Base-by-base conservation (phyloP, 2,329 filamentous ascomycete genomes). In the Cucurbitaria berberidis region DNA sequence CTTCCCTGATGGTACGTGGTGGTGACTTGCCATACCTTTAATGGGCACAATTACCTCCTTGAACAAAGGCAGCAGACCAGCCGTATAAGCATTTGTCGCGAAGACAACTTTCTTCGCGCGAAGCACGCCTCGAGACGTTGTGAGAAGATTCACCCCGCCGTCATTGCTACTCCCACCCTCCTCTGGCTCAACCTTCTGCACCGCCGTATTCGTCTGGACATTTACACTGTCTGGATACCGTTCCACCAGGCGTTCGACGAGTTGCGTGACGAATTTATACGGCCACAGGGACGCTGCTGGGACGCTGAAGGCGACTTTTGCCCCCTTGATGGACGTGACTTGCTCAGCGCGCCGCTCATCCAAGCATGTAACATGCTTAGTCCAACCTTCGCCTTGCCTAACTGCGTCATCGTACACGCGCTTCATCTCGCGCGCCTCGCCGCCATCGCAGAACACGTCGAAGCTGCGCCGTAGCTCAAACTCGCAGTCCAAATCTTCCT, bases 21-120 rank as follows among this genome's bases (percentile, higher is more conserved):
- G 60, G 39, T 67, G 66, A 5, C 55, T 56, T 2, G 62, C 63
- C 60, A 67, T 69, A n/a, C 73, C 73, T 11, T 65, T 63, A 11
- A 74, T 45, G 10, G 74, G 73, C 3, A 70, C 60, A 35, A 77
- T 72, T 18, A 62, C 48, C 26, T 78, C 77, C 3, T 66, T 77
- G 39, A 71, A 76, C 36, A 79, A 38, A 1, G 63, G 59, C 1
- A 69, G 45, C 7, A 72, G 53, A 29, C 59, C 59, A 3, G 64
- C 53, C 7, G 66, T 70, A 48, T 68, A 72, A 3, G 59, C 64
- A 42, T 71, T 72, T 24, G 68, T 70, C 5, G 66, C 64, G 32
- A 67, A 62, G 4, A 73, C 45, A 15, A 71, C 32, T 29, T 67
- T 63, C n/a, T 26, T 18, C 2, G 62, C 53, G n/a, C 30, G 53